phyloP scores from a whole-genome alignment of 2,329 filamentous ascomycete genomes.

The Cladophialophora exuberans region DNA sequence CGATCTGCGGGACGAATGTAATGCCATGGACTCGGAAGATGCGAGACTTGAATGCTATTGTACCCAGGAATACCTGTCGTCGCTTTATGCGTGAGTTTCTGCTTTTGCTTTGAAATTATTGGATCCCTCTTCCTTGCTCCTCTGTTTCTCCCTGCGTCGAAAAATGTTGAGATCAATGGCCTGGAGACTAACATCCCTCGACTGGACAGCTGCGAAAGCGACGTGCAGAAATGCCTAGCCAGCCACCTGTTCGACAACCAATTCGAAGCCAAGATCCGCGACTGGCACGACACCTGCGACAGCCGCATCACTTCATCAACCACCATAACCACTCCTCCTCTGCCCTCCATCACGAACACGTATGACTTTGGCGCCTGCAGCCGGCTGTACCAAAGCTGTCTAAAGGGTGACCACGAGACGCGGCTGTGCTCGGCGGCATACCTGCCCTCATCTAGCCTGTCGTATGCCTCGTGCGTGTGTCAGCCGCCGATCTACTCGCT shows the following conservation, averaged over 20 bases:
- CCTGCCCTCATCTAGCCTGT: not conserved
- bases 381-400: not conserved
- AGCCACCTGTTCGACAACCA: not conserved
- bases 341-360: not conserved
- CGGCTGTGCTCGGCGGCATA: not conserved
- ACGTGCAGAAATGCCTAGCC: not conserved
- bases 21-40: not conserved
- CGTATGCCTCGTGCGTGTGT: slow-evolving; percentile 2
- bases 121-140: not conserved
- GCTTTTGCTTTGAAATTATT: not conserved
- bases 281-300: not conserved
- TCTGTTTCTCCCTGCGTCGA: not conserved
- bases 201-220: not conserved
- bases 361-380: not conserved
- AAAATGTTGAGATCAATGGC: not conserved
- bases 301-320: not conserved
- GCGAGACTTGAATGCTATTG: not conserved
- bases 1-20: not conserved
- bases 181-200: not conserved
- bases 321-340: not conserved
- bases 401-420: not conserved
- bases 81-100: not conserved
- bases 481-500: slow-evolving; percentile 4
- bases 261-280: not conserved
- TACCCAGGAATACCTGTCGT: not conserved